These are phyloP conservation scores for Ganoderma boninense DNA, from an alignment of 1,284 basidiomycete species.

Conservation along the genomic window DNA sequence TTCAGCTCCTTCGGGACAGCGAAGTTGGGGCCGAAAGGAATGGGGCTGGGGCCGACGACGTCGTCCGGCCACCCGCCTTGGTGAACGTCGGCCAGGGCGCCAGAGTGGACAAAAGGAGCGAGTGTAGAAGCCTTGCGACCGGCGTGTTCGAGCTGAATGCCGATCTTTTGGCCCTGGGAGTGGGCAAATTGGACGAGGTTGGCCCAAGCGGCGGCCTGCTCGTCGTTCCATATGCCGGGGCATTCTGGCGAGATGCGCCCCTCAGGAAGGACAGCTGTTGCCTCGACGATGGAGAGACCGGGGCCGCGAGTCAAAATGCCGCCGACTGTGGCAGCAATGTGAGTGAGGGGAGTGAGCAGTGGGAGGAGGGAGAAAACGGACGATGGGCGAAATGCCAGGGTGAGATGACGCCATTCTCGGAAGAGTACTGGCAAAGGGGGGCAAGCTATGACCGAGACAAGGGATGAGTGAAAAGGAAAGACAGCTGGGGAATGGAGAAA, in stretches of 20 bases:
- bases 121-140: constrained; percentile 77
- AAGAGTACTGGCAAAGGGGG: constrained; percentile 81
- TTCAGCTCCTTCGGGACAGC: constrained; percentile 64
- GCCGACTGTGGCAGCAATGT: constrained; percentile 30
- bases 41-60: constrained; percentile 56
- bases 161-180: constrained; percentile 68
- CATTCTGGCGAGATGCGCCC: constrained; percentile 80
- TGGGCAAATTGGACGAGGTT: constrained; percentile 77
- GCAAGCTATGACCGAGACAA: constrained; percentile 44
- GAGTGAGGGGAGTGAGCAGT: background rate
- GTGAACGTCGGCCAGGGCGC: constrained; percentile 45
- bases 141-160: constrained; percentile 81
- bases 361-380: constrained; percentile 38
- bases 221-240: constrained; percentile 77
- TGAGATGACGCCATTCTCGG: constrained; percentile 69
- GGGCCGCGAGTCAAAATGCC: constrained; percentile 64
- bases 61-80: constrained; percentile 72
- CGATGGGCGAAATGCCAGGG: constrained; percentile 84
- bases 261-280: constrained; percentile 75
- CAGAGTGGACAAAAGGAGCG: constrained; percentile 63
- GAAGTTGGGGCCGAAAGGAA: constrained; percentile 59
- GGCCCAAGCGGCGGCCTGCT: constrained; percentile 69
- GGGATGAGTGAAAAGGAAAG: background rate
- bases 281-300: constrained; percentile 70
- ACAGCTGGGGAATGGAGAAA: background rate